phyloP scores from a whole-genome alignment of 768 basidiomycete genomes.

The Kwoniella heveanensis region DNA sequence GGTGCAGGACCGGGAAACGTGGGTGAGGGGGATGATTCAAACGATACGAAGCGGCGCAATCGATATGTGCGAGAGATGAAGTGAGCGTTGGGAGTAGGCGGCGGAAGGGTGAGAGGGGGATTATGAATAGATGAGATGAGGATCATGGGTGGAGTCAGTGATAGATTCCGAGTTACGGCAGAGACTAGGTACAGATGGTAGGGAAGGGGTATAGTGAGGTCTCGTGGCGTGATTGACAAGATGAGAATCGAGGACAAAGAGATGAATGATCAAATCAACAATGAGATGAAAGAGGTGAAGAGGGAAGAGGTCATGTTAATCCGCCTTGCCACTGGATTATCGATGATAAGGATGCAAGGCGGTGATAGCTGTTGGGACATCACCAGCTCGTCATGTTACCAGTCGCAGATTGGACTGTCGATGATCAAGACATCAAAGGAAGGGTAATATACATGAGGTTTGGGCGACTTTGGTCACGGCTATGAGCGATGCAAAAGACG shows the following conservation, averaged over 20 bases:
- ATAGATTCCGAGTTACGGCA: neutral
- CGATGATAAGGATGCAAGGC: neutral
- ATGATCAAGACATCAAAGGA: neutral
- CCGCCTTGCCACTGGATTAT: neutral
- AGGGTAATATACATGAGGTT: neutral
- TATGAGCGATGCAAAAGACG: neutral
- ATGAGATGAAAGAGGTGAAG: neutral
- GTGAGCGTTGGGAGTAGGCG: conserved; percentile 5
- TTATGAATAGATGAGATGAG: conserved; percentile 7
- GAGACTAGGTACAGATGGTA: neutral
- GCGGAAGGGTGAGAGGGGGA: conserved; percentile 3
- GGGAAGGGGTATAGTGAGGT: neutral
- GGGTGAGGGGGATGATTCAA: conserved; percentile 16
- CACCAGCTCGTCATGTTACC: neutral
- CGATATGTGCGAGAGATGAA: conserved; percentile 8
- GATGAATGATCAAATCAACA: neutral
- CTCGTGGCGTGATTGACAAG: neutral
- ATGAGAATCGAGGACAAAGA: neutral
- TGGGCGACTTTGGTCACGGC: neutral
- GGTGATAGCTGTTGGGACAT: neutral
- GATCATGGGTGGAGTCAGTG: conserved; percentile 6
- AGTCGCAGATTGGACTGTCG: neutral
- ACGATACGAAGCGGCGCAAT: conserved; percentile 9
- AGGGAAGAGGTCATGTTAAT: neutral
- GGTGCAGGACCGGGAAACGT: conserved; percentile 1